Conservation (phyloP, 1,139 yeast genomes). For the Candida albicans region DNA sequence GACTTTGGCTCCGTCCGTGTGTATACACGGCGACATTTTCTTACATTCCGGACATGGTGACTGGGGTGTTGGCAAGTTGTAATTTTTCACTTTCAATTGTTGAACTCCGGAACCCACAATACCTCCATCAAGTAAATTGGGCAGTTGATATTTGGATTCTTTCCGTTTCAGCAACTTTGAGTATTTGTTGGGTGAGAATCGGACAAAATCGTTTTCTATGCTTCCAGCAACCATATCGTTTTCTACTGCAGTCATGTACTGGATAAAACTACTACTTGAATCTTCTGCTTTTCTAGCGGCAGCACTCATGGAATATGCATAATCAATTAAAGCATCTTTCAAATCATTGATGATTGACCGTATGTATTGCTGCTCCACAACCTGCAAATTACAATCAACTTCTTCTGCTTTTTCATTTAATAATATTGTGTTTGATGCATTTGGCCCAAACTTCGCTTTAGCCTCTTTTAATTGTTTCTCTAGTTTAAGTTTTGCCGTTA, state of each 20-base stretch:
- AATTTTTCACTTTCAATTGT: conserved; percentile 8
- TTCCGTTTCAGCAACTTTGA: conserved; percentile 8
- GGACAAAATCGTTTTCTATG: conserved; percentile 9
- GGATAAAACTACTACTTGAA: conserved; percentile 31
- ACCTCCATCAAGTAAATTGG: conserved; percentile 1
- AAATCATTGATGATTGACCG: conserved; percentile 48
- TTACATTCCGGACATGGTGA: conserved; percentile 14
- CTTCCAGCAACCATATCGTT: not conserved
- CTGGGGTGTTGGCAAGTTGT: conserved; percentile 14
- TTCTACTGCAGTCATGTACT: conserved; percentile 6
- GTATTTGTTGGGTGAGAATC: conserved; percentile 14
- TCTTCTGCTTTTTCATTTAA: conserved; percentile 53
- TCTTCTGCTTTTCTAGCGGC: conserved; percentile 30
- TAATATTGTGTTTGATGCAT: conserved; percentile 35
- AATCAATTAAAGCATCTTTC: conserved; percentile 46
- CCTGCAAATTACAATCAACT: conserved; percentile 45
- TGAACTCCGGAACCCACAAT: conserved; percentile 2
- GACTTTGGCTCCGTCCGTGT: conserved; percentile 5
- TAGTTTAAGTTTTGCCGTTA: conserved; percentile 32
- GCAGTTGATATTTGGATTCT: conserved; percentile 1
- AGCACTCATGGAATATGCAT: conserved; percentile 36
- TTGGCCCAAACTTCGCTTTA: conserved; percentile 48
- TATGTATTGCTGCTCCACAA: conserved; percentile 50
- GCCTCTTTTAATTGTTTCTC: conserved; percentile 36
- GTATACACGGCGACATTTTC: conserved; percentile 11